A percentile compares a stretch with the other conserved stretches of the same genome.
These are phyloP conservation scores for Ulvella scutata DNA, from an alignment of 139 green algal species.

Conservation along the genomic window DNA sequence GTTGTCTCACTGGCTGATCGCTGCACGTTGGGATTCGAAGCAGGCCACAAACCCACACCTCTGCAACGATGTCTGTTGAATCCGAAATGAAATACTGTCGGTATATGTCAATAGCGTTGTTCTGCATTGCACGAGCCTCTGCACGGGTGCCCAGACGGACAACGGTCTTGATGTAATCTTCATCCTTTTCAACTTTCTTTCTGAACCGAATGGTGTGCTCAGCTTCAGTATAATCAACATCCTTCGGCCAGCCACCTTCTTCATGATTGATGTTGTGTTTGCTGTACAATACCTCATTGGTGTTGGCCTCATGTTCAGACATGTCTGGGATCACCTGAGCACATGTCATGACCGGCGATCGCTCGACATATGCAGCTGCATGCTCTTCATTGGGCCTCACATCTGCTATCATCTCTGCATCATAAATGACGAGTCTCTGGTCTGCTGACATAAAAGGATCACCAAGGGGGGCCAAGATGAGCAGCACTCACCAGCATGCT, in stretches of 20 bases:
- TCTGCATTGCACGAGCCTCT: conserved; percentile 77
- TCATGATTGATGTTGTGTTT: conserved; percentile 66
- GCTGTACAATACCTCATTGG: conserved; percentile 41
- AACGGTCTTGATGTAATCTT: conserved; percentile 82
- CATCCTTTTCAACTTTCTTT: conserved; percentile 88
- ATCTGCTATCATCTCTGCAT: conserved; percentile 75
- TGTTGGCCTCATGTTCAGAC: conserved; percentile 82
- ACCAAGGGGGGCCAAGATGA: too few relatives aligned
- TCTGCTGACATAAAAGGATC: too few relatives aligned
- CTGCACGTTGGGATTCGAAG: too few relatives aligned
- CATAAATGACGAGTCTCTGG: too few relatives aligned
- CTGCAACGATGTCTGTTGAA: conserved; percentile 3
- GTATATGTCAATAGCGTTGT: conserved; percentile 95
- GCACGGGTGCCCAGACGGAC: conserved; percentile 36
- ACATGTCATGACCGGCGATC: conserved; percentile 45
- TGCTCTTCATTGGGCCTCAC: conserved; percentile 74
- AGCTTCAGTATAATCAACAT: conserved; percentile 75
- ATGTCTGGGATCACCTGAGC: conserved; percentile 62
- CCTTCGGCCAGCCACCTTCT: conserved; percentile 88
- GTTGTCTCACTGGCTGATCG: too few relatives aligned
- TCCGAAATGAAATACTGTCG: conserved; percentile 71
- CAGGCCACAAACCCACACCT: too few relatives aligned
- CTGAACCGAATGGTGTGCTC: conserved; percentile 69
- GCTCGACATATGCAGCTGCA: conserved; percentile 48
- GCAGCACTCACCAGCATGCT: too few relatives aligned